A percentile compares a stretch with the other conserved stretches of the same genome.
Conservation (phyloP, 495 filamentous ascomycete species). For the Aspergillus panamensis region DNA sequence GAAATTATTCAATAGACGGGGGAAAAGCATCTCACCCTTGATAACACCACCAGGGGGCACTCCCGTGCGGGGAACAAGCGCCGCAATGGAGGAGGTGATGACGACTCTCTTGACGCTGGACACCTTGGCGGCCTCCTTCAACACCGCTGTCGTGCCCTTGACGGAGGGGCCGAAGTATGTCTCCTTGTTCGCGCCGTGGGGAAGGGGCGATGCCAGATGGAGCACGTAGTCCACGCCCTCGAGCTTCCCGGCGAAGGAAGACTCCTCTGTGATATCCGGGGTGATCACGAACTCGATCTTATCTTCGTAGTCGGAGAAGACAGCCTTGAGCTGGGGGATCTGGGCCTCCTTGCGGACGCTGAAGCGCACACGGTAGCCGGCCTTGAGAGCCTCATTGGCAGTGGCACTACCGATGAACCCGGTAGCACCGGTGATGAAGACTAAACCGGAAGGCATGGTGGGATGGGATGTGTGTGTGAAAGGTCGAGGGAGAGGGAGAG, state of each 20-base stretch:
- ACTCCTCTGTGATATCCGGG: conserved; percentile 30
- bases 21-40: conserved; percentile 20
- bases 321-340: conserved; percentile 20
- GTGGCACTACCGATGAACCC: conserved; percentile 43
- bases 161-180: conserved; percentile 31
- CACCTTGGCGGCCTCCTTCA: conserved; percentile 30
- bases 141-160: conserved; percentile 30
- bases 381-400: conserved; percentile 36
- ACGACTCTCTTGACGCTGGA: conserved; percentile 36
- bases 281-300: conserved; percentile 30
- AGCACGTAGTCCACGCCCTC: conserved; percentile 37
- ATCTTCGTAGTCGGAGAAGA: conserved; percentile 18
- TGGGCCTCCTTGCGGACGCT: conserved; percentile 31
- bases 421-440: conserved; percentile 47
- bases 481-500: too few relatives aligned
- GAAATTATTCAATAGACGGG: not conserved
- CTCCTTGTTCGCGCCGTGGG: conserved; percentile 25
- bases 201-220: conserved; percentile 40
- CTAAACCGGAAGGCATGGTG: conserved; percentile 21
- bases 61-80: conserved; percentile 28
- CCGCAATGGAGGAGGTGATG: conserved; percentile 33
- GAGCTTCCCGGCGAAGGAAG: conserved; percentile 29
- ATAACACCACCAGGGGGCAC: conserved; percentile 25
- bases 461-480: too few relatives aligned
- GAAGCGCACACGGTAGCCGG: conserved; percentile 37